These are phyloP conservation scores for Phylloporus arenicola DNA, from an alignment of 768 basidiomycete genomes.

Conservation along the genomic window DNA sequence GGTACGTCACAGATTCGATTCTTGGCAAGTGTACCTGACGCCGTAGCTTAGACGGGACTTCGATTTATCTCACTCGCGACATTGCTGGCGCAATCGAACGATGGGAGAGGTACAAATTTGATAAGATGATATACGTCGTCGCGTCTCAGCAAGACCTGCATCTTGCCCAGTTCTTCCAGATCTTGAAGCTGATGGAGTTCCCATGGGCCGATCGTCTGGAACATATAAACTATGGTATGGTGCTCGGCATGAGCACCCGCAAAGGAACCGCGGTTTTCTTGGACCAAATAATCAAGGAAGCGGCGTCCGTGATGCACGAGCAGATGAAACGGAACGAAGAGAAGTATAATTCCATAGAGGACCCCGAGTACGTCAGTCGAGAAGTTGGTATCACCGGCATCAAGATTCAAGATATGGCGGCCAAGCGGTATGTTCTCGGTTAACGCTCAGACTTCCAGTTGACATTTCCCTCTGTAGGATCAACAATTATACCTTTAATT, in stretches of 20 bases:
- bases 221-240: constrained; percentile 89
- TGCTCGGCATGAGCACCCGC: constrained; percentile 92
- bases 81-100: constrained; percentile 92
- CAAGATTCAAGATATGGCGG: constrained; percentile 97
- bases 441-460: not conserved
- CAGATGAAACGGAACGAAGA: constrained; percentile 94
- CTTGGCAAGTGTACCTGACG: not conserved
- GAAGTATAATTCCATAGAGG: constrained; percentile 83
- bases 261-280: constrained; percentile 95
- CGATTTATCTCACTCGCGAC: constrained; percentile 92
- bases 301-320: constrained; percentile 86
- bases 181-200: constrained; percentile 84
- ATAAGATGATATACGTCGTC: constrained; percentile 93
- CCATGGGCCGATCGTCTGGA: constrained; percentile 78
- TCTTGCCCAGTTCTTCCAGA: constrained; percentile 88
- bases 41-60: constrained; percentile 68
- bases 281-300: constrained; percentile 87
- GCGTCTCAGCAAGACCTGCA: constrained; percentile 85
- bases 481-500: constrained; percentile 94
- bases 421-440: constrained; percentile 62
- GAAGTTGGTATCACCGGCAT: constrained; percentile 94
- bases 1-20: constrained; percentile 36
- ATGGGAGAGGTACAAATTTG: constrained; percentile 85
- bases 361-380: constrained; percentile 71
- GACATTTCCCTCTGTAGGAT: constrained; percentile 45